A percentile compares a stretch with the other conserved stretches of the same genome.
Conservation (phyloP, 768 basidiomycete species). For the Lentinula raphanica region DNA sequence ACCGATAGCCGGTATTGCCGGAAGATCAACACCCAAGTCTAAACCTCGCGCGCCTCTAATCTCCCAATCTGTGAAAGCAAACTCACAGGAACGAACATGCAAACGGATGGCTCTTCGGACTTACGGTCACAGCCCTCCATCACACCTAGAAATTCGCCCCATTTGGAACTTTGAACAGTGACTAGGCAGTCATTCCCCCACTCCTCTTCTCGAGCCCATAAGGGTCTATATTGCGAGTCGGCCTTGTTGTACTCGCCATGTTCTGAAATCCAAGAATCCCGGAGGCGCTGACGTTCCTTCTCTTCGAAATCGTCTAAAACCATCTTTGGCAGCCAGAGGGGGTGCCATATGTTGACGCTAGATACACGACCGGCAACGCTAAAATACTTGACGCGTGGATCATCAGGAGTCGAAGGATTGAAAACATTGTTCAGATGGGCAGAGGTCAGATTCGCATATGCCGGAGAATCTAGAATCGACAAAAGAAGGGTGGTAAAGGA, state of each 20-base stretch:
- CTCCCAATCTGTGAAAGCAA: conserved; percentile 66
- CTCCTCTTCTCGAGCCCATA: conserved; percentile 47
- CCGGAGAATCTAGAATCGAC: conserved; percentile 89
- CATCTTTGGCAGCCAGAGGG: conserved; percentile 94
- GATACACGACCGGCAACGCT: conserved; percentile 79
- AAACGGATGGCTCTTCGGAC: conserved; percentile 13
- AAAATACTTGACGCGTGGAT: conserved; percentile 83
- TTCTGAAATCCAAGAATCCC: conserved; percentile 31
- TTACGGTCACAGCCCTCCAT: conserved; percentile 83
- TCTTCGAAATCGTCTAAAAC: conserved; percentile 84
- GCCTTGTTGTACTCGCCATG: conserved; percentile 12
- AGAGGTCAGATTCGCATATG: conserved; percentile 91
- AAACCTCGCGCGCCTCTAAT: conserved; percentile 83
- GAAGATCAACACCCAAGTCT: conserved; percentile 58
- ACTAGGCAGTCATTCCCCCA: conserved; percentile 94
- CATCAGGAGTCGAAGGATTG: conserved; percentile 78
- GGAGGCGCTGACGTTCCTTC: conserved; percentile 42
- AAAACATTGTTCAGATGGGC: conserved; percentile 73
- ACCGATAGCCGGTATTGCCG: conserved; percentile 41
- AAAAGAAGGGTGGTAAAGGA: conserved; percentile 86
- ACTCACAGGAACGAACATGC: not conserved
- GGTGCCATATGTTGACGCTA: conserved; percentile 76
- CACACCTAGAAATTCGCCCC: conserved; percentile 93
- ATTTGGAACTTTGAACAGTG: conserved; percentile 84
- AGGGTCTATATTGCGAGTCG: conserved; percentile 20